Base-by-base conservation (phyloP, 768 basidiomycete species). In the Tylopilus vinaceipallidus region DNA sequence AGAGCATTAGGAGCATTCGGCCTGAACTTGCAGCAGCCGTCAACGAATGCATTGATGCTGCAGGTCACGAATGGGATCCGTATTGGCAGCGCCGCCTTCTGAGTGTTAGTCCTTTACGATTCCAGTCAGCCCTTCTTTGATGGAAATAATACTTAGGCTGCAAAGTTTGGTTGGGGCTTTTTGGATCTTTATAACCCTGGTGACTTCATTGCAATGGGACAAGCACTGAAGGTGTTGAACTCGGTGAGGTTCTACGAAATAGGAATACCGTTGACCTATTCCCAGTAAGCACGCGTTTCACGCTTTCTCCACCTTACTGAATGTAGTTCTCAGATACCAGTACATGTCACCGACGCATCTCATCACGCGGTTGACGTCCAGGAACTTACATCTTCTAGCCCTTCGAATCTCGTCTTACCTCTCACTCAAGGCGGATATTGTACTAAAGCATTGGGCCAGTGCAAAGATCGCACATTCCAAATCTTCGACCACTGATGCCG, bases 401-500 rank as follows among this genome's bases (percentile, higher is more conserved):
- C 81, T 98, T 16, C 84, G 94, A 22, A 85, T 98, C 54, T 94
- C 95, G 3, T 77, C 82, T 1, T 93, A 84, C 69, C 78, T 98
- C 26, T 79, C 80, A 14, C 75, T 98, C 38, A 87, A 89, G 44
- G 88, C 93, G 1, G 88, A 94, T 55, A 79, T 82, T 0, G 93
- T 98, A 1, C 73, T 99, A 35, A 90, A 86, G 55, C 95, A 98
- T 63, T 99, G 97, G 97, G 97, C 97, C 1, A 85, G 84, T 51
- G 87, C 91, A 2, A 95, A 97, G 68, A 97, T 99, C 49, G 67
- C 82, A 41, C 81, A 80, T 14, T 84, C 91, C 11, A 82, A 82
- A 53, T 74, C 86, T 0, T 74, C 81, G 0, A 68, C 79, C 1
- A 83, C 84, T 12, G 71, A 83, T 12, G 72, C 71, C 17, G 84